Base-by-base conservation (phyloP, 371 early-diverging fungal genomes). In the Mortierella sp. region DNA sequence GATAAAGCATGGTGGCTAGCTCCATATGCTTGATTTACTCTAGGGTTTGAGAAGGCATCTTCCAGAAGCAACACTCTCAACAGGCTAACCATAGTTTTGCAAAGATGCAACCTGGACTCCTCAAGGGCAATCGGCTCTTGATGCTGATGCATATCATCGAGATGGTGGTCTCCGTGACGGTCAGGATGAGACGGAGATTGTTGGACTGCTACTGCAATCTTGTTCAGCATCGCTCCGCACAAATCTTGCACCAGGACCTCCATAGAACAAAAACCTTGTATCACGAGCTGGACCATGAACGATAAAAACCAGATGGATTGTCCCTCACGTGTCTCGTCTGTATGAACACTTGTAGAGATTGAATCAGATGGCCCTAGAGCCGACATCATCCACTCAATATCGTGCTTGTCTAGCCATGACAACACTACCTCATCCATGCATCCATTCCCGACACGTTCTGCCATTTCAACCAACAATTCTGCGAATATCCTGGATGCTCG, bases 11-110 rank as follows among this genome's bases (percentile, higher is more conserved):
- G 73, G 22, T 73, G 66, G 32, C 68, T 67, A 4, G 74, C 61
- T 31, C 74, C 74, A 23, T 71, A 71, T 0, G 58, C 59, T 31
- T 76, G 77, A 26, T 56, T 64, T 2, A 66, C 69, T 17, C 64
- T 65, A 12, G 69, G 65, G 54, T 68, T 66, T 29, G 58, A 61
- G 4, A 68, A 70, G 0, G 68, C 59, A 28, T 86, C 85, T 47
- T 88, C 87, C 6, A 90, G 68, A 22, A 90, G 71, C 31, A 90
- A 75, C 15, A 89, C 62, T 2, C 89, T 84, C 5, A 89, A 72
- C 17, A 90, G 59, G 19, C 72, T 62, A 7, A 89, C 84, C 56
- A 90, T 66, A 26, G 88, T 89, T 51, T 82, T 83, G 69, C 88
- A 86, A 19, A 87, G 77, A 13, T 84, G 83, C 29, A 86, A 35